phyloP scores from a whole-genome alignment of 768 basidiomycete species.

The Lactarius evosmus region DNA sequence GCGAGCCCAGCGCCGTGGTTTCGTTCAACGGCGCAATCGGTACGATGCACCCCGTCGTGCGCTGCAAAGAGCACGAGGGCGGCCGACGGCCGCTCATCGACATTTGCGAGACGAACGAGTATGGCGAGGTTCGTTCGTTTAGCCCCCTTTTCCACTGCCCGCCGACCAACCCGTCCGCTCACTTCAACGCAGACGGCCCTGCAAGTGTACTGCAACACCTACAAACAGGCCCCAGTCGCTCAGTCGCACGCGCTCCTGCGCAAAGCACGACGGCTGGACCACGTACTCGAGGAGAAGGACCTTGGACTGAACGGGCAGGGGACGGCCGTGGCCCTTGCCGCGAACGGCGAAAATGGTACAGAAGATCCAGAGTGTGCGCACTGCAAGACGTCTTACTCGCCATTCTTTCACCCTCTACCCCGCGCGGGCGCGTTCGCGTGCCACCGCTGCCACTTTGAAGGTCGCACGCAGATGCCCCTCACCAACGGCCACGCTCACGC shows the following conservation, averaged over 20 bases:
- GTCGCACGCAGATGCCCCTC: conserved; percentile 27
- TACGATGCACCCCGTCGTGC: conserved; percentile 26
- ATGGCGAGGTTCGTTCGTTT: conserved; percentile 62
- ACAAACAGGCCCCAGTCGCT: conserved; percentile 72
- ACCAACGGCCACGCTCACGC: conserved; percentile 23
- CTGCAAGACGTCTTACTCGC: conserved; percentile 70
- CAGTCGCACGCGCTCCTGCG: conserved; percentile 85
- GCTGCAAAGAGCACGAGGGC: conserved; percentile 28
- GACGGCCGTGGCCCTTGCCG: not conserved
- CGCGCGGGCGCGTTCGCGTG: conserved; percentile 38
- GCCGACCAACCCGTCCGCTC: not conserved
- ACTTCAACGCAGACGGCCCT: conserved; percentile 65
- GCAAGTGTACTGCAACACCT: conserved; percentile 79
- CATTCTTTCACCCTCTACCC: conserved; percentile 60
- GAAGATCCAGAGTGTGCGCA: conserved; percentile 47
- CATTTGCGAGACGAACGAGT: conserved; percentile 81
- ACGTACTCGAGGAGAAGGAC: conserved; percentile 48
- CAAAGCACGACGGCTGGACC: conserved; percentile 83
- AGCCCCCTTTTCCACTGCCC: not conserved
- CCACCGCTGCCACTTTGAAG: conserved; percentile 45
- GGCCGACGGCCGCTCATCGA: conserved; percentile 66
- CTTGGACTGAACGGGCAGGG: conserved; percentile 24
- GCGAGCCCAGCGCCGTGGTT: conserved; percentile 60
- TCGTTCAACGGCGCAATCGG: conserved; percentile 63
- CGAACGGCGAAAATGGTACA: conserved; percentile 16